Evolutionary conservation across 257 asterid species (phyloP).

Genomic region (Solanum appendiculatum): DNA sequence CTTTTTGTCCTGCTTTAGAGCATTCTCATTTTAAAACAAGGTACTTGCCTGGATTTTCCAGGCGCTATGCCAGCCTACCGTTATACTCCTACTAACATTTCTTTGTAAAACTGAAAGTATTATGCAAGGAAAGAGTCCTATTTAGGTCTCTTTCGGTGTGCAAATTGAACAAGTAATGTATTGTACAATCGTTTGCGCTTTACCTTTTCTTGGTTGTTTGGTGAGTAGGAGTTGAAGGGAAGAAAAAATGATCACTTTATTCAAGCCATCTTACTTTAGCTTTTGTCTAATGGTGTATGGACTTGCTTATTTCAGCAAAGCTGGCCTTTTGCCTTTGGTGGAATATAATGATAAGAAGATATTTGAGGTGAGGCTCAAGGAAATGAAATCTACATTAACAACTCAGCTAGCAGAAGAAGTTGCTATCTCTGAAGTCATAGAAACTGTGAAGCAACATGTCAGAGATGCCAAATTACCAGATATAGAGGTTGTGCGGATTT

Average conservation of each 20-base stretch:
- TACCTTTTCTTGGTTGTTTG: neutral
- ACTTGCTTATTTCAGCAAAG: constrained; percentile 45
- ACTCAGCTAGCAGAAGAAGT: constrained; percentile 75
- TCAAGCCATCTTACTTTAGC: neutral
- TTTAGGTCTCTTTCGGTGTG: neutral
- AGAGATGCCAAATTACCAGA: constrained; percentile 92
- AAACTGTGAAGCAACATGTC: constrained; percentile 85
- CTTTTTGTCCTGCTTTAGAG: neutral
- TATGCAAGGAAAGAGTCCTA: neutral
- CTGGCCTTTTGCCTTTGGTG: constrained; percentile 62
- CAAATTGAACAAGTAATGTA: neutral
- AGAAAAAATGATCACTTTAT: neutral
- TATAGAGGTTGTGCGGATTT: constrained; percentile 71
- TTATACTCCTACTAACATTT: neutral
- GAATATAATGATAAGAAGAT: constrained; percentile 80
- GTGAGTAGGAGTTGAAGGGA: neutral
- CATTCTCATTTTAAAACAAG: neutral
- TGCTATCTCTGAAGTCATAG: constrained; percentile 78
- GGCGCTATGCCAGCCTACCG: neutral
- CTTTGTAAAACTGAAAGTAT: neutral
- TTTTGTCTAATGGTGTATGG: neutral
- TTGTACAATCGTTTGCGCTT: neutral
- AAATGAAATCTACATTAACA: constrained; percentile 76
- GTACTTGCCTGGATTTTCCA: neutral
- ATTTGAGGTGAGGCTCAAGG: constrained; percentile 80